Conservation (phyloP, 2,329 filamentous ascomycete species). For the Scopulariopsis brevicaulis region DNA sequence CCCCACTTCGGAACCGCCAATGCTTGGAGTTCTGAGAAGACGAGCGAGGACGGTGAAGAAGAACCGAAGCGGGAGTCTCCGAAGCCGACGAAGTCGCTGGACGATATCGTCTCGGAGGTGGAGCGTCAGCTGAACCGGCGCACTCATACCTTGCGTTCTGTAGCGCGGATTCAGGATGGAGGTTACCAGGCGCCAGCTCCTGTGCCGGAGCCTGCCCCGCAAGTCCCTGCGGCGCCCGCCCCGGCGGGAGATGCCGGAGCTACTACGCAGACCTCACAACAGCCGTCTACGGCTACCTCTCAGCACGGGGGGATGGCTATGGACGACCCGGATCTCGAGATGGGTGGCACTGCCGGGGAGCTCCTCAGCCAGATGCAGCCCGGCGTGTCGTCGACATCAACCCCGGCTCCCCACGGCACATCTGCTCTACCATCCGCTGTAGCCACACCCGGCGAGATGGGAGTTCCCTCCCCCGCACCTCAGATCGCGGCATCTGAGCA, state of each 20-base stretch:
- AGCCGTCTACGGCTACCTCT: slow-evolving; percentile 42
- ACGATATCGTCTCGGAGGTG: slow-evolving; percentile 64
- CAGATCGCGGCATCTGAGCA: slow-evolving; percentile 12
- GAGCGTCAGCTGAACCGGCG: slow-evolving; percentile 60
- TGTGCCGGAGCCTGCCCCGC: slow-evolving; percentile 23
- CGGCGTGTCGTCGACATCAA: slow-evolving; percentile 46
- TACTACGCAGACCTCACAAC: slow-evolving; percentile 25
- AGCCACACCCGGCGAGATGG: slow-evolving; percentile 41
- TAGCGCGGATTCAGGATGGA: slow-evolving; percentile 67
- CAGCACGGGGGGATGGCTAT: slow-evolving; percentile 43
- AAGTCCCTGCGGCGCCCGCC: slow-evolving; percentile 7
- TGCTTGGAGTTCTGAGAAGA: slow-evolving; percentile 51
- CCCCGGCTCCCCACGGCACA: slow-evolving; percentile 34
- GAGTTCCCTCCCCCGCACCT: slow-evolving; percentile 31
- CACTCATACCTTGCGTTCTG: slow-evolving; percentile 49
- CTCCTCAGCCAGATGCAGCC: slow-evolving; percentile 60
- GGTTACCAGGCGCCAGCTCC: slow-evolving; percentile 55
- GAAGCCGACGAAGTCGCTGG: slow-evolving; percentile 43
- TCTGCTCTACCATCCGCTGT: slow-evolving; percentile 44
- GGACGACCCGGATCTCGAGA: slow-evolving; percentile 51
- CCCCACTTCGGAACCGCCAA: slow-evolving; percentile 48
- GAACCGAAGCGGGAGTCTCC: slow-evolving; percentile 22
- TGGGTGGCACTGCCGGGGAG: slow-evolving; percentile 52
- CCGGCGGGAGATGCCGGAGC: slow-evolving; percentile 10
- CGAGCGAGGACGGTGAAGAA: slow-evolving; percentile 38